These are phyloP conservation scores for Knoxdaviesia capensis DNA, from an alignment of 2,329 filamentous ascomycete species.

Conservation along the genomic window DNA sequence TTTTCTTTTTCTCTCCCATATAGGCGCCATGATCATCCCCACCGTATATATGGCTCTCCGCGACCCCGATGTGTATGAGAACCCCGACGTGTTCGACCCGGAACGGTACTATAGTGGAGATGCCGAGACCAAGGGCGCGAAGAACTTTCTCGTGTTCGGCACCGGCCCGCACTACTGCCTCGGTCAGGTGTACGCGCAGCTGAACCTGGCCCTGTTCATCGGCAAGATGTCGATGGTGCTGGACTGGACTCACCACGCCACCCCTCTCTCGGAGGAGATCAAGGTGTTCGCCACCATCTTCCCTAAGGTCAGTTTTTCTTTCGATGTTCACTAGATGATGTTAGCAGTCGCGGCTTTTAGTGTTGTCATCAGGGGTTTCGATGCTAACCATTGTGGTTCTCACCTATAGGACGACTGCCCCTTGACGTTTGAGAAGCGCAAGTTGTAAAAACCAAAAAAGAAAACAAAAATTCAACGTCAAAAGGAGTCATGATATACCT, in stretches of 20 bases:
- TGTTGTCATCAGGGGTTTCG: slow-evolving; percentile 3
- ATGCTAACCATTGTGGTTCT: slow-evolving; percentile 8
- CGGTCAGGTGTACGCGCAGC: slow-evolving; percentile 76
- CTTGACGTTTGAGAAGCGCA: slow-evolving; percentile 44
- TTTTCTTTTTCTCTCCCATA: not conserved
- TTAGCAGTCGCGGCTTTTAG: not conserved
- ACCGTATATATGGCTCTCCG: slow-evolving; percentile 80
- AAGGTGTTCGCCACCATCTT: slow-evolving; percentile 98
- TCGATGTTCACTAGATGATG: slow-evolving; percentile 1
- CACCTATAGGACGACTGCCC: slow-evolving; percentile 55
- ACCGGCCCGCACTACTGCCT: slow-evolving; percentile 93
- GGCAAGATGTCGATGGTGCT: slow-evolving; percentile 75
- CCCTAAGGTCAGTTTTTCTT: slow-evolving; percentile 50
- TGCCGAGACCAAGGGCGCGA: slow-evolving; percentile 65
- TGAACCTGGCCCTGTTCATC: slow-evolving; percentile 75
- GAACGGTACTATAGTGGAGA: slow-evolving; percentile 82
- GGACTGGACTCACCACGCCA: slow-evolving; percentile 80
- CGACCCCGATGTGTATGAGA: slow-evolving; percentile 79
- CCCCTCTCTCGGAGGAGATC: slow-evolving; percentile 74
- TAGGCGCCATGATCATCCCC: slow-evolving; percentile 80
- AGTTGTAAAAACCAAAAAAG: slow-evolving; percentile 16
- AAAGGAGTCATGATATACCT: not conserved
- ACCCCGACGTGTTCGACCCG: slow-evolving; percentile 75
- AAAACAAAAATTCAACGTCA: not conserved
- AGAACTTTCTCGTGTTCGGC: slow-evolving; percentile 95